Evolutionary conservation across 2,329 filamentous ascomycete species (phyloP).

Genomic region (Talaromyces funiculosus): DNA sequence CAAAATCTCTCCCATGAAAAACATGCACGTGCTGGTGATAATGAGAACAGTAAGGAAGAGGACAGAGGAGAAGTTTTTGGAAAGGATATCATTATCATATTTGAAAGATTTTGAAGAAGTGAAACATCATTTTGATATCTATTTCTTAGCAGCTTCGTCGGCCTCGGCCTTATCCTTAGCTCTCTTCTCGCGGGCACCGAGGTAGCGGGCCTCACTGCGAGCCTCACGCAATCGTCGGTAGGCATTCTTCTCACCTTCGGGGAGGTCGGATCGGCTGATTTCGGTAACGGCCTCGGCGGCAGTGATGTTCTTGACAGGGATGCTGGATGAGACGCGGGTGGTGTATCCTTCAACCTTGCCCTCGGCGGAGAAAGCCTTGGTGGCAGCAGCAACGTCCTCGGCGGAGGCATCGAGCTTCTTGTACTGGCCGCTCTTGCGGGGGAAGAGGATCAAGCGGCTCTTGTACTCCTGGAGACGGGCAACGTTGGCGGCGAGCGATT

Average conservation of each 20-base stretch:
- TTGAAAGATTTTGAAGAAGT: constrained; percentile 10
- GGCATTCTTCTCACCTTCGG: constrained; percentile 75
- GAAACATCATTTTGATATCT: constrained; percentile 30
- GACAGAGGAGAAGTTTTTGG: constrained; percentile 22
- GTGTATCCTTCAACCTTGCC: constrained; percentile 49
- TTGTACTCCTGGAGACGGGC: constrained; percentile 97
- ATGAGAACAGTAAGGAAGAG: neutral
- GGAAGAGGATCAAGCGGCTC: constrained; percentile 94
- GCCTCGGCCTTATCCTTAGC: constrained; percentile 73
- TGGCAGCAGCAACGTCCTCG: constrained; percentile 70
- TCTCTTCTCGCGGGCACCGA: constrained; percentile 88
- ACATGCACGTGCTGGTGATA: constrained; percentile 6
- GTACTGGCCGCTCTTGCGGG: constrained; percentile 85
- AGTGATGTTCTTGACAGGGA: constrained; percentile 66
- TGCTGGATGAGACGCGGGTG: constrained; percentile 51
- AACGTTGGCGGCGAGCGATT: constrained; percentile 91
- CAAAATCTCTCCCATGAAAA: neutral
- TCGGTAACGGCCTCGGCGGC: constrained; percentile 58
- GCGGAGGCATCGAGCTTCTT: constrained; percentile 88
- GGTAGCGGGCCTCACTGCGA: constrained; percentile 74
- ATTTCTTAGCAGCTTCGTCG: constrained; percentile 52
- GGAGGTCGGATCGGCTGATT: constrained; percentile 77
- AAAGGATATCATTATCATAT: constrained; percentile 17
- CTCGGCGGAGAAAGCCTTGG: constrained; percentile 47
- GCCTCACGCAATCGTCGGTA: constrained; percentile 80